Percentiles rank a stretch among this genome's conserved stretches.
Conservation (phyloP, 805 yeast genomes). For the Yarrowia sp. region DNA sequence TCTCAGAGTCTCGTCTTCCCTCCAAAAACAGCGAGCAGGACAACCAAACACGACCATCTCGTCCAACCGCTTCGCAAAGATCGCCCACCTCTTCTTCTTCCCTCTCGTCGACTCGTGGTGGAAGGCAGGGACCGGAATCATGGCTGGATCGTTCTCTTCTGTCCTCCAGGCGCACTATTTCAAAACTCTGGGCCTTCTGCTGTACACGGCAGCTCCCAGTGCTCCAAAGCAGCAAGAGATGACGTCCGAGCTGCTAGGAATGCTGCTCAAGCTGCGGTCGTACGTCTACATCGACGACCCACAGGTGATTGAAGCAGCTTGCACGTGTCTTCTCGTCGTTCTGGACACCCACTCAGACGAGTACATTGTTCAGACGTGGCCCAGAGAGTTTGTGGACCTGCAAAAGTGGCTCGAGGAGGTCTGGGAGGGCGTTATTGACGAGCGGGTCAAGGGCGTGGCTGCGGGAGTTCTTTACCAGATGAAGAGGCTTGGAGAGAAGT, state of each 20-base stretch:
- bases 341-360: conserved; percentile 37
- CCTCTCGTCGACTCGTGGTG: conserved; percentile 55
- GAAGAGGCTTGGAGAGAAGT: conserved; percentile 33
- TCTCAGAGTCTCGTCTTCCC: conserved; percentile 35
- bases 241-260: conserved; percentile 51
- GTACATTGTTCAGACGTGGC: conserved; percentile 33
- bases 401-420: conserved; percentile 36
- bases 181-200: conserved; percentile 54
- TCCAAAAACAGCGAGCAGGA: conserved; percentile 30
- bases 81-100: conserved; percentile 51
- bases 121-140: conserved; percentile 44
- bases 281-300: conserved; percentile 27
- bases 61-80: conserved; percentile 43
- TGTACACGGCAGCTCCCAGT: conserved; percentile 59
- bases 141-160: conserved; percentile 53
- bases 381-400: conserved; percentile 37
- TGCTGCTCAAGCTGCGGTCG: conserved; percentile 31
- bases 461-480: conserved; percentile 38
- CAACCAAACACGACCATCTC: conserved; percentile 32
- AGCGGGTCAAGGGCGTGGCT: conserved; percentile 35
- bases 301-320: conserved; percentile 37
- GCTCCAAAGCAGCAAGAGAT: conserved; percentile 52
- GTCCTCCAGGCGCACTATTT: conserved; percentile 57
- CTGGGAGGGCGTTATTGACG: conserved; percentile 38
- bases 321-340: conserved; percentile 38